Conservation (phyloP, 2,329 filamentous ascomycete genomes). For the Leptodontidium sp. region DNA sequence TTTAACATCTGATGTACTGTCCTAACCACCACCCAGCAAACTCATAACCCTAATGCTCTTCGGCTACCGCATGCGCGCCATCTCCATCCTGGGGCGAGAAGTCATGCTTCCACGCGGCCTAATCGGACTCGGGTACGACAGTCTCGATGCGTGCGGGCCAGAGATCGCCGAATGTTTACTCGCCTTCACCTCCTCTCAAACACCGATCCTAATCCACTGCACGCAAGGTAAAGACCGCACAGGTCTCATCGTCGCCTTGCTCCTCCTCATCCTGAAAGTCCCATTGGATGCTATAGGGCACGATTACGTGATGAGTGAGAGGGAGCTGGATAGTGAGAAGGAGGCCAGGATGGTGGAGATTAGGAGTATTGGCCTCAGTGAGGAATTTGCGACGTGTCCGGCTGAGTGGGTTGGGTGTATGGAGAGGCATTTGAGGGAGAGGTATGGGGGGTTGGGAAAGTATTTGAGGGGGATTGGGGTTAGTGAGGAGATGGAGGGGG, state of each 20-base stretch:
- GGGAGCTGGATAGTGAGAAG: slow-evolving; percentile 67
- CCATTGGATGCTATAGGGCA: slow-evolving; percentile 67
- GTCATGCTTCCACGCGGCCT: slow-evolving; percentile 79
- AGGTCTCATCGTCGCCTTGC: slow-evolving; percentile 73
- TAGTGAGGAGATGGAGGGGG: slow-evolving; percentile 44
- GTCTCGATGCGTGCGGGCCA: slow-evolving; percentile 69
- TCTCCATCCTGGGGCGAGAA: slow-evolving; percentile 72
- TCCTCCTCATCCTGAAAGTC: slow-evolving; percentile 69
- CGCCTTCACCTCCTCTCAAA: slow-evolving; percentile 16
- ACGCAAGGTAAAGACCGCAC: slow-evolving; percentile 90
- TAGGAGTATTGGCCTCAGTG: slow-evolving; percentile 71
- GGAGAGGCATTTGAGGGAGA: slow-evolving; percentile 62
- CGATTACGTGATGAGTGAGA: slow-evolving; percentile 76
- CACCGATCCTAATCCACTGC: slow-evolving; percentile 78
- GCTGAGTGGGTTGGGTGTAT: slow-evolving; percentile 69
- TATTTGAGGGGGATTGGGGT: slow-evolving; percentile 63
- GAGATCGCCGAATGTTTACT: slow-evolving; percentile 62
- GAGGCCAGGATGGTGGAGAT: slow-evolving; percentile 74
- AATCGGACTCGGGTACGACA: slow-evolving; percentile 73
- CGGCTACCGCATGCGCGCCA: slow-evolving; percentile 73
- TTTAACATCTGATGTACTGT: neutral
- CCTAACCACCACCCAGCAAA: slow-evolving; percentile 52
- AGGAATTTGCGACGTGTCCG: slow-evolving; percentile 76
- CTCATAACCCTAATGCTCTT: slow-evolving; percentile 69
- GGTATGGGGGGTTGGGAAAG: slow-evolving; percentile 70